These are phyloP conservation scores for Torulaspora gathmanii DNA, from an alignment of 805 yeast genomes.

Conservation along the genomic window DNA sequence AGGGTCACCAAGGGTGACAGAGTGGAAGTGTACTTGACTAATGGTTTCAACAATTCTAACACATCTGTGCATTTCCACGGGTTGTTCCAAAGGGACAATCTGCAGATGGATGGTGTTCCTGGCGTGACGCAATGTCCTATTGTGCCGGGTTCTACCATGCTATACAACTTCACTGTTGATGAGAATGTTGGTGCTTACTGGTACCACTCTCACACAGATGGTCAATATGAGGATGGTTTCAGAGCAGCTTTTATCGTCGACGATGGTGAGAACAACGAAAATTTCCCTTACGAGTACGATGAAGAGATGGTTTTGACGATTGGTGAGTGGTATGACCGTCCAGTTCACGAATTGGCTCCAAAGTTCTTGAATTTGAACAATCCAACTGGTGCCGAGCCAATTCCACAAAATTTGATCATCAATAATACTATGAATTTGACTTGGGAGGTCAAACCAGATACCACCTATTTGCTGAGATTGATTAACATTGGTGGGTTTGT, in stretches of 20 bases:
- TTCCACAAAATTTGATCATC: constrained; percentile 74
- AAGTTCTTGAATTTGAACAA: constrained; percentile 66
- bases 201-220: constrained; percentile 93
- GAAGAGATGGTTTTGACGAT: constrained; percentile 68
- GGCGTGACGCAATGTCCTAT: constrained; percentile 87
- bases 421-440: constrained; percentile 76
- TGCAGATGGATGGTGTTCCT: constrained; percentile 88
- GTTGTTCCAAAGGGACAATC: constrained; percentile 64
- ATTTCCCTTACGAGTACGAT: constrained; percentile 69
- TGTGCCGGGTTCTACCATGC: constrained; percentile 65
- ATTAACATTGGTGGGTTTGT: constrained; percentile 88
- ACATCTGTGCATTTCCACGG: constrained; percentile 91
- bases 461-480: constrained; percentile 75
- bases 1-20: constrained; percentile 76
- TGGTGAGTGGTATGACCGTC: constrained; percentile 83
- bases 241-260: constrained; percentile 74
- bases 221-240: constrained; percentile 93
- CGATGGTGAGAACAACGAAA: constrained; percentile 46
- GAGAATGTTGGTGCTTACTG: constrained; percentile 85
- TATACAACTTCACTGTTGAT: constrained; percentile 84
- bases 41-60: constrained; percentile 62
- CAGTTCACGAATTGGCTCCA: constrained; percentile 45
- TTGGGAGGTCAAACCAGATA: constrained; percentile 78
- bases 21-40: constrained; percentile 64
- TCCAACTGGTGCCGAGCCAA: constrained; percentile 98